Conservation (phyloP, 257 asterid species). For the Capsicum baccatum region DNA sequence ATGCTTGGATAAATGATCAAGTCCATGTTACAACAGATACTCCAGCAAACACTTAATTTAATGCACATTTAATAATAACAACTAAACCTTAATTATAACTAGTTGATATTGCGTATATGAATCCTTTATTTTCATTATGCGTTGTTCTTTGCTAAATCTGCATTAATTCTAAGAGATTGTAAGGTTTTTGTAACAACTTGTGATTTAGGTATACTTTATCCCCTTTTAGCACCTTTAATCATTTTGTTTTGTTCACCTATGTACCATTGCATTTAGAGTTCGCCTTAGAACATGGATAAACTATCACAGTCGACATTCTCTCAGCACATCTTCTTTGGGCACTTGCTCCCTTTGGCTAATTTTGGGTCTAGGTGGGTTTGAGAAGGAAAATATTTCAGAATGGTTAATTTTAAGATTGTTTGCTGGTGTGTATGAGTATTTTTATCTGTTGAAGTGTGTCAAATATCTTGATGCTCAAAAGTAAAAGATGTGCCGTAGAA, state of each 20-base stretch:
- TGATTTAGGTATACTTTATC: neutral
- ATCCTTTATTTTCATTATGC: neutral
- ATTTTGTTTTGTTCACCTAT: neutral
- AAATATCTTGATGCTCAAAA: constrained; percentile 18
- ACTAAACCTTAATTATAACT: constrained; percentile 1
- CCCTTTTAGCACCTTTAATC: constrained; percentile 5
- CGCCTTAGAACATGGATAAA: neutral
- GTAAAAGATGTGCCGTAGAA: neutral
- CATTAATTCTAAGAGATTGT: constrained; percentile 1
- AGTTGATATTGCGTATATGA: constrained; percentile 18
- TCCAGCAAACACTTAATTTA: neutral
- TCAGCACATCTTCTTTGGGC: neutral
- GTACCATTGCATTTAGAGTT: neutral
- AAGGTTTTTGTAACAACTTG: neutral
- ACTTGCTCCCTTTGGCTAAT: neutral
- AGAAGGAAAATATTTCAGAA: constrained; percentile 21
- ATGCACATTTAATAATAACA: neutral
- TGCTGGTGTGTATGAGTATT: neutral
- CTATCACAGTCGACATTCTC: neutral
- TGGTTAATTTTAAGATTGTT: neutral
- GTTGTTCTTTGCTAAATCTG: neutral
- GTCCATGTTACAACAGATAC: neutral
- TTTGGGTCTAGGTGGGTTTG: neutral
- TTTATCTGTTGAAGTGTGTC: neutral
- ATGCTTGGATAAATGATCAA: constrained; percentile 10